These are phyloP conservation scores for Picea engelmannii DNA, from an alignment of 83 land plant genomes.

Conservation along the genomic window DNA sequence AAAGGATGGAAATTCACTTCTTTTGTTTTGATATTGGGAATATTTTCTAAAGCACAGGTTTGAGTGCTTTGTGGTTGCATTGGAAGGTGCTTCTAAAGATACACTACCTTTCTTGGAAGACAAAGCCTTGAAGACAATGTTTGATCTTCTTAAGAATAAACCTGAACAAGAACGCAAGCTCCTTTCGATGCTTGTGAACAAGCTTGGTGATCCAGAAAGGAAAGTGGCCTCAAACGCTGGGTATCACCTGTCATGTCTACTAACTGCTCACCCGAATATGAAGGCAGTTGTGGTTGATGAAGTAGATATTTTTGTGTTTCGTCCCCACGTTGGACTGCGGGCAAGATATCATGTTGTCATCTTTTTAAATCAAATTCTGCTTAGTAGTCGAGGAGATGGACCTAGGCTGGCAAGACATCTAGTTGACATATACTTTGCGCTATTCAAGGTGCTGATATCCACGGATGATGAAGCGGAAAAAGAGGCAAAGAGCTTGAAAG, in stretches of 20 bases:
- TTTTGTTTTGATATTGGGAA: too few relatives aligned
- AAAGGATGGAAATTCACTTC: too few relatives aligned
- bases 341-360: constrained; percentile 25
- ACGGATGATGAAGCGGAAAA: constrained; percentile 27
- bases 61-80: constrained; percentile 75
- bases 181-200: constrained; percentile 64
- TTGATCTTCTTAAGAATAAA: constrained; percentile 70
- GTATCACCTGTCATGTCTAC: constrained; percentile 66
- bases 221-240: constrained; percentile 84
- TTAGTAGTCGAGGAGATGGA: constrained; percentile 83
- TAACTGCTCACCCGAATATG: constrained; percentile 3
- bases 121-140: constrained; percentile 85
- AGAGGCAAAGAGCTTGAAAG: constrained; percentile 29
- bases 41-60: constrained; percentile 36
- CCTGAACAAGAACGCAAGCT: constrained; percentile 89
- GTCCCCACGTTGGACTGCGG: too few relatives aligned
- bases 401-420: constrained; percentile 83
- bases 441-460: constrained; percentile 68
- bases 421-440: constrained; percentile 88
- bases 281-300: too few relatives aligned
- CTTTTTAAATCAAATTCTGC: constrained; percentile 60
- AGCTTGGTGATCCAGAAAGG: constrained; percentile 46
- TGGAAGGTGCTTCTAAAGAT: constrained; percentile 93
- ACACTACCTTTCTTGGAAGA: constrained; percentile 66
- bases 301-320: too few relatives aligned